Evolutionary conservation across 1,284 basidiomycete genomes (phyloP).

Genomic region (Cryptococcus sp.): DNA sequence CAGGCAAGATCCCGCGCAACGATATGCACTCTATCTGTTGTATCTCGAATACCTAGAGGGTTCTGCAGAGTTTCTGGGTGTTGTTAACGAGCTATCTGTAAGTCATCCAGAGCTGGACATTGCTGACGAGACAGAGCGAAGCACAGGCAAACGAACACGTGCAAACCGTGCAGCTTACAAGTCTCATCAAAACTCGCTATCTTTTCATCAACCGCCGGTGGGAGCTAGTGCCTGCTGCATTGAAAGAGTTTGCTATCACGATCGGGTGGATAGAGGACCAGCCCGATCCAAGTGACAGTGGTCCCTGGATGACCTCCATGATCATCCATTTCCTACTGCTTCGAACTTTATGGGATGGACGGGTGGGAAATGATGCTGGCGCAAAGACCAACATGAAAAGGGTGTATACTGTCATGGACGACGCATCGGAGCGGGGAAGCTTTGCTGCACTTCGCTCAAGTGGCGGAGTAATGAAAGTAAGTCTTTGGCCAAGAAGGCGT

Average conservation of each 20-base stretch:
- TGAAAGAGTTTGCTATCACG: constrained; percentile 18
- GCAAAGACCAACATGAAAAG: constrained; percentile 27
- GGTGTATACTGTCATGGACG: constrained; percentile 39
- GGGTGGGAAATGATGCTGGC: constrained; percentile 29
- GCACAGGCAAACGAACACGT: constrained; percentile 21
- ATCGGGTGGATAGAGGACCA: constrained; percentile 15
- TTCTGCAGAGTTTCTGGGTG: constrained; percentile 25
- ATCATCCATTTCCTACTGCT: constrained; percentile 33
- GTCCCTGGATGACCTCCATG: constrained; percentile 11
- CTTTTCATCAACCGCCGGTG: constrained; percentile 38
- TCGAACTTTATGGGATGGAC: constrained; percentile 35
- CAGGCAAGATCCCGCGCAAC: constrained; percentile 26
- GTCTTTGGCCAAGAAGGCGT: constrained; percentile 2
- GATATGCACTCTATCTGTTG: constrained; percentile 33
- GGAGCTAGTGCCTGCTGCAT: constrained; percentile 27
- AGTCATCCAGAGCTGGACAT: neutral
- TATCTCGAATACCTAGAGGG: constrained; percentile 28
- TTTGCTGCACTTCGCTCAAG: constrained; percentile 18
- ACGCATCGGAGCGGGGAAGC: constrained; percentile 19
- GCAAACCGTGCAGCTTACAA: constrained; percentile 27
- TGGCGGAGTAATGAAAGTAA: constrained; percentile 34
- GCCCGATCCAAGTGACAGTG: neutral
- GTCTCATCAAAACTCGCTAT: constrained; percentile 26
- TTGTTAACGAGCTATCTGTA: constrained; percentile 28
- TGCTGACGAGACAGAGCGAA: constrained; percentile 18